Conservation (phyloP, 139 green algal species). For the Dunaliella primolecta region DNA sequence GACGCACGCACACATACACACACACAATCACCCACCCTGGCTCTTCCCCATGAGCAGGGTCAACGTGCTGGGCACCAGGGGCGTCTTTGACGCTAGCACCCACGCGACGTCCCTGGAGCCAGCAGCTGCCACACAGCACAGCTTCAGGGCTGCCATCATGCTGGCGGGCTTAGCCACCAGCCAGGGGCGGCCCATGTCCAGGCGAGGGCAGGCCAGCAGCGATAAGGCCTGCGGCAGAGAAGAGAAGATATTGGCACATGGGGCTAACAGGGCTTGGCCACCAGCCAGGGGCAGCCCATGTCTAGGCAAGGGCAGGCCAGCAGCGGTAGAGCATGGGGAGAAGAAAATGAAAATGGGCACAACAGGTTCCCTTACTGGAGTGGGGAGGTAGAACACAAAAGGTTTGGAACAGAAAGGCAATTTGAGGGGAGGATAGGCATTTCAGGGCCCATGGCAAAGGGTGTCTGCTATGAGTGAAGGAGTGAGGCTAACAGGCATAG, state of each 20-base stretch:
- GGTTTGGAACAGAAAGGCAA: too few relatives aligned
- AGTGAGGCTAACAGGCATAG: too few relatives aligned
- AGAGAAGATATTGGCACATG: too few relatives aligned
- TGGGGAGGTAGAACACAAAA: too few relatives aligned
- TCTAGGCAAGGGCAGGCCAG: not conserved
- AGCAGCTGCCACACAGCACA: conserved; percentile 22
- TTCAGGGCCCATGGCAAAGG: too few relatives aligned
- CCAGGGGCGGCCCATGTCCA: not conserved
- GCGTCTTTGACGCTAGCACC: conserved; percentile 33
- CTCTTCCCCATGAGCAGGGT: not conserved
- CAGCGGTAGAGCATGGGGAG: not conserved
- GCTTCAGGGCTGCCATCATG: conserved; percentile 23
- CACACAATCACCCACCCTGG: not conserved
- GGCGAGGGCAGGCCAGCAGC: not conserved
- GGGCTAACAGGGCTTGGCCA: not conserved
- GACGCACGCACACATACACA: not conserved
- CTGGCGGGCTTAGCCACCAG: not conserved
- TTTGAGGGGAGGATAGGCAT: too few relatives aligned
- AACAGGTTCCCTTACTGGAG: too few relatives aligned
- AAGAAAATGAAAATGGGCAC: too few relatives aligned
- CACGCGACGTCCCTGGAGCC: conserved; percentile 22
- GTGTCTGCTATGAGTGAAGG: too few relatives aligned
- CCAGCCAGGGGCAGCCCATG: not conserved
- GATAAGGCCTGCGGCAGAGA: not conserved
- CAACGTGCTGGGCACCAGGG: conserved; percentile 18